Evolutionary conservation across 2,329 filamentous ascomycete genomes (phyloP).

Genomic region (Aschersonia sp.): DNA sequence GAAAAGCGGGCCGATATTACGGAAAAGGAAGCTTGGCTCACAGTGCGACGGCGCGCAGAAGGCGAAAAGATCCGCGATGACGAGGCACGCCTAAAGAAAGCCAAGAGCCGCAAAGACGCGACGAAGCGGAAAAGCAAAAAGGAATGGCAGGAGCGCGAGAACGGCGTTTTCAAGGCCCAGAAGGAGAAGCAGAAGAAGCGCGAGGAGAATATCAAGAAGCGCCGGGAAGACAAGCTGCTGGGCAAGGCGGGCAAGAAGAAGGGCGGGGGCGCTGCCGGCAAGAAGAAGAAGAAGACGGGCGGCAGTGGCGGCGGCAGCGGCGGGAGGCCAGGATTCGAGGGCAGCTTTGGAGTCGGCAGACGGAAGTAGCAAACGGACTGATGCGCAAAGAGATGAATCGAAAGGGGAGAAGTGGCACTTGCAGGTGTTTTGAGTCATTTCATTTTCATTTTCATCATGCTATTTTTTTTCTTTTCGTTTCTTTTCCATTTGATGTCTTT

Average conservation of each 20-base stretch:
- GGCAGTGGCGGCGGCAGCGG: too few relatives aligned
- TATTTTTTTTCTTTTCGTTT: neutral
- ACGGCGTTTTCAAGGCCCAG: slow-evolving; percentile 60
- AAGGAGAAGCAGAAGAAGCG: slow-evolving; percentile 71
- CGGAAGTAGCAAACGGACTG: slow-evolving; percentile 23
- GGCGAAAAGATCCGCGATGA: slow-evolving; percentile 85
- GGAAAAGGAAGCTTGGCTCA: slow-evolving; percentile 90
- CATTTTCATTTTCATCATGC: neutral
- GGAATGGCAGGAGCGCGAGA: slow-evolving; percentile 65
- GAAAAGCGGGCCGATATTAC: slow-evolving; percentile 74
- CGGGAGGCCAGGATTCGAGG: slow-evolving; percentile 52
- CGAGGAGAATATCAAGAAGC: slow-evolving; percentile 62
- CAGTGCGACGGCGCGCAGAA: slow-evolving; percentile 74
- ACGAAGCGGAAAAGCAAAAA: slow-evolving; percentile 83
- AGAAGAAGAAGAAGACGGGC: slow-evolving; percentile 30
- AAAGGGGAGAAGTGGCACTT: too few relatives aligned
- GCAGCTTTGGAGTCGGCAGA: slow-evolving; percentile 43
- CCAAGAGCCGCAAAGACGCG: slow-evolving; percentile 82
- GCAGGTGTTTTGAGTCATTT: neutral
- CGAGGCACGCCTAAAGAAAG: slow-evolving; percentile 78
- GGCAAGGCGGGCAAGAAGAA: slow-evolving; percentile 47
- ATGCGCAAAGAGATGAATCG: neutral
- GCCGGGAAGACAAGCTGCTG: slow-evolving; percentile 55
- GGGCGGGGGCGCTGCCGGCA: slow-evolving; percentile 12
- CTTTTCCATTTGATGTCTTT: neutral